Percentiles rank a stretch among this genome's conserved stretches.
Evolutionary conservation across 2,329 filamentous ascomycete species (phyloP).

Genomic region (Pseudogymnoascus sp.): DNA sequence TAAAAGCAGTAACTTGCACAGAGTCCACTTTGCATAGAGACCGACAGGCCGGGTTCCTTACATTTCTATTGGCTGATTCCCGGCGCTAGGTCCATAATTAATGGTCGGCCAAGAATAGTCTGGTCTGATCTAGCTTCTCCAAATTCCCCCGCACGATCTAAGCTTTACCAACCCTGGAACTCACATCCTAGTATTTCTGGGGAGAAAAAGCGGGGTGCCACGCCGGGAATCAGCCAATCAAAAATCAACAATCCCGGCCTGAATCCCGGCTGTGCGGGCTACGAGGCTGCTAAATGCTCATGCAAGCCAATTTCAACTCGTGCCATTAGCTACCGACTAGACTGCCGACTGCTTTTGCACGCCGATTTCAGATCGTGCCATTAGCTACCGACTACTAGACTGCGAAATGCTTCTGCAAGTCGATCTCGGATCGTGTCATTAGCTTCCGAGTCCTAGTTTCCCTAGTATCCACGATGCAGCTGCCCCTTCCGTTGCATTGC

Average conservation of each 20-base stretch:
- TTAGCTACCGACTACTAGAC: not conserved
- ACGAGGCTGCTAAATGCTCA: not conserved
- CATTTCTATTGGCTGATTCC: not conserved
- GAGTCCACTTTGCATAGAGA: not conserved
- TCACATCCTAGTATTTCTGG: not conserved
- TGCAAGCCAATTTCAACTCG: not conserved
- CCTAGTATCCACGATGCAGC: not conserved
- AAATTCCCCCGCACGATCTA: not conserved
- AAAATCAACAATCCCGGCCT: not conserved
- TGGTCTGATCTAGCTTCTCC: not conserved
- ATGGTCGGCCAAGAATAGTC: not conserved
- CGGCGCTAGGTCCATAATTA: not conserved
- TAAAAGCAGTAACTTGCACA: not conserved
- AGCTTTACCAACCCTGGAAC: not conserved
- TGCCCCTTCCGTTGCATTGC: not conserved
- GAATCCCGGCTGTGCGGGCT: not conserved
- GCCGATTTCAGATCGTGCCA: not conserved
- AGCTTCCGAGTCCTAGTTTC: not conserved
- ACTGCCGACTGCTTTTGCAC: not conserved
- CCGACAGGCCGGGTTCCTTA: not conserved
- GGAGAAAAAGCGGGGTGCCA: not conserved
- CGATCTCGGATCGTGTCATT: not conserved
- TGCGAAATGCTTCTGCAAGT: not conserved
- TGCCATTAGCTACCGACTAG: not conserved
- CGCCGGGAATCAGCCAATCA: not conserved